phyloP scores from a whole-genome alignment of 257 asterid genomes.

The Rehmannia glutinosa region DNA sequence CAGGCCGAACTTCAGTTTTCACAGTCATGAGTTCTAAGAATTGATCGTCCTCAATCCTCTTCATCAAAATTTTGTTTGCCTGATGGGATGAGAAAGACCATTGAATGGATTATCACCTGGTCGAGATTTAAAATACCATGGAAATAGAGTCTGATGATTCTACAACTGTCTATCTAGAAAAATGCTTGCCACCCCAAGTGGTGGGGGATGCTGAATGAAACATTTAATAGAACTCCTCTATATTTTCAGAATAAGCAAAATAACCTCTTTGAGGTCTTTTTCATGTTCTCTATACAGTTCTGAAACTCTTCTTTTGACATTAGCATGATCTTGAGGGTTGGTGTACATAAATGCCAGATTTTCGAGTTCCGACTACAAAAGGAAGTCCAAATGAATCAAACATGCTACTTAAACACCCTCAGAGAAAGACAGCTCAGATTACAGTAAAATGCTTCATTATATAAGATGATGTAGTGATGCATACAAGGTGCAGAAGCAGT shows the following conservation, averaged over 20 bases:
- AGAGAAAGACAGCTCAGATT: background rate
- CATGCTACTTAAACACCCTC: background rate
- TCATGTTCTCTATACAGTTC: constrained; percentile 65
- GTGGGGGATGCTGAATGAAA: background rate
- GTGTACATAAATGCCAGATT: constrained; percentile 73
- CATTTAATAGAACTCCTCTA: background rate
- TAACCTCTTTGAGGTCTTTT: constrained; percentile 70
- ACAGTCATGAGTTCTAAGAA: constrained; percentile 68
- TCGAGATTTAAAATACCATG: background rate
- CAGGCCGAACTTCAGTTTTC: constrained; percentile 58
- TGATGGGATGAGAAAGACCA: constrained; percentile 18
- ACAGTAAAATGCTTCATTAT: background rate
- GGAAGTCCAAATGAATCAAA: constrained; percentile 7
- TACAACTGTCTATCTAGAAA: no score
- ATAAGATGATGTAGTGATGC: background rate
- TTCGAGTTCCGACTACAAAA: constrained; percentile 78
- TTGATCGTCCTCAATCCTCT: constrained; percentile 68
- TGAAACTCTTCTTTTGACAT: constrained; percentile 52
- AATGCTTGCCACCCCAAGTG: background rate
- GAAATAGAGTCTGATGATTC: background rate
- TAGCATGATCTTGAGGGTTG: constrained; percentile 61
- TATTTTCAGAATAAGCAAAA: background rate
- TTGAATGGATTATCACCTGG: background rate
- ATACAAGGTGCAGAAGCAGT: background rate
- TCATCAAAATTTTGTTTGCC: constrained; percentile 65